These are phyloP conservation scores for Rhododendron henanense DNA, from an alignment of 148 eudicot species.

Conservation along the genomic window DNA sequence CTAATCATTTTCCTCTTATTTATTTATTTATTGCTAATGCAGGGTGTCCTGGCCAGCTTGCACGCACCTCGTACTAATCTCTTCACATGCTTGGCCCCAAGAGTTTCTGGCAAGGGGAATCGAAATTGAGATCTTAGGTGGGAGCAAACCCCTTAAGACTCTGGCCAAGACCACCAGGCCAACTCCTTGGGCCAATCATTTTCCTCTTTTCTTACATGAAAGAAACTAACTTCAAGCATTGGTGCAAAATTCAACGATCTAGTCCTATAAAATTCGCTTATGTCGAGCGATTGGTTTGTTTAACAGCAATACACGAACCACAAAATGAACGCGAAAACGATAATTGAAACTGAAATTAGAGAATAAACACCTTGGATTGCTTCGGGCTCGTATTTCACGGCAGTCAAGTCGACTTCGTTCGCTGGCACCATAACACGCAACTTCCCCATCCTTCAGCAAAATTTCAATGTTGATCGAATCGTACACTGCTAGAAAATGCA, in stretches of 20 bases:
- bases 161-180: not conserved
- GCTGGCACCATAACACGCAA: slow-evolving; percentile 71
- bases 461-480: not conserved
- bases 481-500: not conserved
- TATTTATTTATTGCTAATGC: too few species aligned
- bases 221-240: not conserved
- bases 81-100: not conserved
- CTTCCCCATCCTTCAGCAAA: slow-evolving; percentile 61
- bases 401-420: slow-evolving; percentile 58
- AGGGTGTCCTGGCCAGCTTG: not conserved
- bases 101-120: too few species aligned
- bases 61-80: too few species aligned
- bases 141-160: not conserved
- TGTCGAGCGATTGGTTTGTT: not conserved
- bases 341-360: not conserved
- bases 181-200: not conserved
- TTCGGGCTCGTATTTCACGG: slow-evolving; percentile 61
- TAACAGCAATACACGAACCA: not conserved
- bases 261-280: not conserved
- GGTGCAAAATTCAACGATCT: not conserved
- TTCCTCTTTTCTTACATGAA: not conserved
- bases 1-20: not conserved
- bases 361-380: slow-evolving; percentile 45
- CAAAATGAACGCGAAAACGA: not conserved
- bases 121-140: too few species aligned